Evolutionary conservation across 192 early-diverging fungal genomes (phyloP).

Genomic region (Gryganskiella cystojenkinii): DNA sequence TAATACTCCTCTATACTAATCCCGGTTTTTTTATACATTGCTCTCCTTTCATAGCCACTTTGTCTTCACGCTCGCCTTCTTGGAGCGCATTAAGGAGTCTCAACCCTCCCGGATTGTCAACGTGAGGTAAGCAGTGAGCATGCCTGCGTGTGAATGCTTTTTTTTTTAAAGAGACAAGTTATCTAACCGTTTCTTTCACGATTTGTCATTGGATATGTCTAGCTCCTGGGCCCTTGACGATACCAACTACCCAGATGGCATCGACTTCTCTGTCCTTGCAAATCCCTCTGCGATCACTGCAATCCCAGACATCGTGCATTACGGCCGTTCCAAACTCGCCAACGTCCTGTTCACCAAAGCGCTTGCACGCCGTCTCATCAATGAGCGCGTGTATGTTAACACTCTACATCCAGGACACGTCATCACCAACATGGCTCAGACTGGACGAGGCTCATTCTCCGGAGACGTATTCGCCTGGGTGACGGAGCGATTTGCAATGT

Average conservation of each 20-base stretch:
- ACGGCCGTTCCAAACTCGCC: slow-evolving; percentile 50
- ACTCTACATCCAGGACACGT: slow-evolving; percentile 59
- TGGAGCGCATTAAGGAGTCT: too few species aligned
- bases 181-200: slow-evolving; percentile 1
- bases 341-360: slow-evolving; percentile 48
- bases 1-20: neutral
- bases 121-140: slow-evolving; percentile 2
- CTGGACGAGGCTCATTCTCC: slow-evolving; percentile 1
- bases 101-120: slow-evolving; percentile 31
- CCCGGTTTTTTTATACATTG: slow-evolving; percentile 19
- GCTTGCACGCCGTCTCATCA: slow-evolving; percentile 42
- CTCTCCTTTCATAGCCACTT: slow-evolving; percentile 49
- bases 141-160: neutral
- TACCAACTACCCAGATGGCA: slow-evolving; percentile 9
- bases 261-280: slow-evolving; percentile 49
- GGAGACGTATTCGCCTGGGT: neutral
- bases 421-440: slow-evolving; percentile 50
- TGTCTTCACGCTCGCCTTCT: slow-evolving; percentile 22
- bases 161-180: neutral
- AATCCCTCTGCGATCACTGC: slow-evolving; percentile 22
- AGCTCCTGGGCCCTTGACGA: slow-evolving; percentile 27
- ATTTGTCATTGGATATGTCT: neutral
- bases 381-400: slow-evolving; percentile 36
- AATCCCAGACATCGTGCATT: slow-evolving; percentile 16
- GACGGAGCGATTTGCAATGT: slow-evolving; percentile 1